phyloP scores from a whole-genome alignment of 2,329 filamentous ascomycete genomes.

The Aureobasidium sp. region DNA sequence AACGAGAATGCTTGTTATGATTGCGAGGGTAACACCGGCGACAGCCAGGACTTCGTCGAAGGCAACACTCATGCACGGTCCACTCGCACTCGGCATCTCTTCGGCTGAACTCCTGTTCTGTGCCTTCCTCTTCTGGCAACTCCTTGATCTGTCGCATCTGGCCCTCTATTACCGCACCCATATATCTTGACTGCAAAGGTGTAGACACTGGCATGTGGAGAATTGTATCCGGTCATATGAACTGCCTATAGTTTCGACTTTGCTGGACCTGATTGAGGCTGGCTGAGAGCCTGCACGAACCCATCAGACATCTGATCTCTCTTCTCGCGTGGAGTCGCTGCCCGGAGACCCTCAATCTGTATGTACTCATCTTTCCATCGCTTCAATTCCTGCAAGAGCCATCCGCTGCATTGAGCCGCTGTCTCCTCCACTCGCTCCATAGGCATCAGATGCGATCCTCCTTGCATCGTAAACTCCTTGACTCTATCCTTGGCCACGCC shows the following conservation, averaged over 20 bases:
- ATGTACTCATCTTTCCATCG: conserved; percentile 27
- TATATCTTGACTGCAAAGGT: too few relatives aligned
- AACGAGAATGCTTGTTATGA: background rate
- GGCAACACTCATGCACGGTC: background rate
- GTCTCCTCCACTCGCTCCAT: conserved; percentile 67
- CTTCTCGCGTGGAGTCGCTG: conserved; percentile 16
- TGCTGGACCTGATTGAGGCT: conserved; percentile 14
- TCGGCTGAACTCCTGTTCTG: background rate
- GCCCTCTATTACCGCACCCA: too few relatives aligned
- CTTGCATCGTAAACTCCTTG: conserved; percentile 53
- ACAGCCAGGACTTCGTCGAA: background rate
- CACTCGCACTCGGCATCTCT: background rate
- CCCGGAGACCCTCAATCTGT: conserved; percentile 9
- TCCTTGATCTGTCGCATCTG: background rate
- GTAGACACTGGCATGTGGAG: too few relatives aligned
- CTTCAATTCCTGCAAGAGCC: conserved; percentile 26
- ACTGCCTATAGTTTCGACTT: conserved; percentile 12
- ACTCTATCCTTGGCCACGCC: conserved; percentile 57
- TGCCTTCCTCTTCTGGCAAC: background rate
- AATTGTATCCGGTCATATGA: too few relatives aligned
- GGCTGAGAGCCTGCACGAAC: conserved; percentile 15
- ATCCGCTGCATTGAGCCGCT: conserved; percentile 43
- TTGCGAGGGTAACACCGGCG: background rate
- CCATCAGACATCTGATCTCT: conserved; percentile 22
- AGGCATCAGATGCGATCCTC: conserved; percentile 69